Evolutionary conservation across 2,329 filamentous ascomycete species (phyloP), one percentile per base, ranked within the genome.

Genomic region (Claviceps purpurea): DNA sequence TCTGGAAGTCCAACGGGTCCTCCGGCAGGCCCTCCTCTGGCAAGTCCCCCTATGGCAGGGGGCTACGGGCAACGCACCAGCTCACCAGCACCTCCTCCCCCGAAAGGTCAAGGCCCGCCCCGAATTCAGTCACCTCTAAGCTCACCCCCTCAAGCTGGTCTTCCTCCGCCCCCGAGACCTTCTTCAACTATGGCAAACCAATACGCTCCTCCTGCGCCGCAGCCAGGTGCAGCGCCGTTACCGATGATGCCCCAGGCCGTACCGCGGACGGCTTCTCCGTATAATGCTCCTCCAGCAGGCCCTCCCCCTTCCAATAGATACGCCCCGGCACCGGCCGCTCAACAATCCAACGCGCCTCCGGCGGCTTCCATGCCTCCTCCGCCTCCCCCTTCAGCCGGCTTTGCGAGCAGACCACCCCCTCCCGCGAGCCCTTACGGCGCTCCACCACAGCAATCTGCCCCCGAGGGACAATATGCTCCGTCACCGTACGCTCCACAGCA

Each of bases 201-300:
- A 49, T 70, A 70, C 43, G 65, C 66, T 37, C 74, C 81, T 44
- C 78, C 37, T 79, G 81, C 55, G 71, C 81, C 49, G 70, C 79
- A 45, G 74, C 71, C 77, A 2, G 88, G 90, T 59, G 80, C 82
- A 10, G 84, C 84, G 43, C 73, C 79, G 50, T 70, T 75, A 6
- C 69, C 75, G 54, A 59, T 67, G 54, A 59, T 67, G 50, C 78
- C 78, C 45, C 75, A 82, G 43, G 77, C 80, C 20, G 77, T 88
- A 50, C 78, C 82, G 22, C 82, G 89, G 57, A 89, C 85, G 30
- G 77, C 85, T 4, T 95, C 90, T 26, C 90, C 90, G 5, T 96
- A 95, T 68, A 89, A 90, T 61, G 80, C 85, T 40, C 86, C 90
- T 51, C 87, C 87, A 6, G 72, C 82, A 34, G 77, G 74, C 18